A percentile compares a stretch with the other conserved stretches of the same genome.
These are phyloP conservation scores for Fusarium armeniacum DNA, from an alignment of 2,329 filamentous ascomycete species.

Conservation along the genomic window DNA sequence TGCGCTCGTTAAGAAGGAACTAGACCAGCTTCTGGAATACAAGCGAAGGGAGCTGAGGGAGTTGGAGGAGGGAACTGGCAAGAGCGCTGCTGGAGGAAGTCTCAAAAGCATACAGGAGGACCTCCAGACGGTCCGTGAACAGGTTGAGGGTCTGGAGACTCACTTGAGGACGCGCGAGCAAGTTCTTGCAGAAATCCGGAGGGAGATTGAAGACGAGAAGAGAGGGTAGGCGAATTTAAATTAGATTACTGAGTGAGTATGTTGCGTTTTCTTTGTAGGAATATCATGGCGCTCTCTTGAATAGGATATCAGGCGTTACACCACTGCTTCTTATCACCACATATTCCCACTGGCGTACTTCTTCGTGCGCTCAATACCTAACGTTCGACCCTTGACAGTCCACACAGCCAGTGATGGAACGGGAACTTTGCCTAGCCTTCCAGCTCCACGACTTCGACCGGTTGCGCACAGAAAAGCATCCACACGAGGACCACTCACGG, in stretches of 20 bases:
- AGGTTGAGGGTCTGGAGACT: constrained; percentile 89
- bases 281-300: constrained; percentile 49
- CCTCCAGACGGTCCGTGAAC: constrained; percentile 89
- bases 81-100: constrained; percentile 76
- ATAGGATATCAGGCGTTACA: constrained; percentile 47
- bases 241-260: constrained; percentile 31
- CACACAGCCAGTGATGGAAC: constrained; percentile 67
- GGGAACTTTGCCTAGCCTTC: constrained; percentile 62
- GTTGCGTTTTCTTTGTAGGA: constrained; percentile 46
- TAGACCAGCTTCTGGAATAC: constrained; percentile 94
- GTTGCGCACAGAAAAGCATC: constrained; percentile 64
- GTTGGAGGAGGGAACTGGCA: constrained; percentile 78
- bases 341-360: constrained; percentile 64
- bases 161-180: constrained; percentile 84
- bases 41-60: constrained; percentile 86
- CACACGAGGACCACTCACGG: constrained; percentile 63
- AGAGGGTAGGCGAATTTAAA: constrained; percentile 58
- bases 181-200: constrained; percentile 79
- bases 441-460: constrained; percentile 65
- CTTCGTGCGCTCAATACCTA: constrained; percentile 61
- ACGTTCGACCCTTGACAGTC: constrained; percentile 65
- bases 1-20: constrained; percentile 91
- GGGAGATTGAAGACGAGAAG: constrained; percentile 91
- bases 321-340: constrained; percentile 50
- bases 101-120: constrained; percentile 87